Base-by-base conservation (phyloP, 2,329 filamentous ascomycete species). In the Nigrograna mackinnonii region DNA sequence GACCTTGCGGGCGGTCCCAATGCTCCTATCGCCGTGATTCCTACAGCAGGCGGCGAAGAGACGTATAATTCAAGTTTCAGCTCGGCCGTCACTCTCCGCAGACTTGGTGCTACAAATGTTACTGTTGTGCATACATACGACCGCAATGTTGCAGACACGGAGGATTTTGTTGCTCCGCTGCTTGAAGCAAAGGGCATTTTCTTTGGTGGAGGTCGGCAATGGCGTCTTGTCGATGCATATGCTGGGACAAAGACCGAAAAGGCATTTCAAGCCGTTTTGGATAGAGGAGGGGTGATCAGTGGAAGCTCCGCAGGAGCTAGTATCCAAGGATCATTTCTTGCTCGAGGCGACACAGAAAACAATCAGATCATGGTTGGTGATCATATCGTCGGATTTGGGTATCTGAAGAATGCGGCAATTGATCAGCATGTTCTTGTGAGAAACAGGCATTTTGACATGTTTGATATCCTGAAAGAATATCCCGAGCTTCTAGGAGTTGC, bases 81-180 rank as follows among this genome's bases (percentile, higher is more conserved):
- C 3, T 40, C 57, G 1, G 55, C 57, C 20, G 40, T 49, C 4
- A 43, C 52, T 1, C 40, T 58, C 17, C 50, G 52, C 13, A 41
- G 41, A 1, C 49, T 55, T 6, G 54, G 55, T 5, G 57, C 55
- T 17, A 55, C 30, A 11, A 58, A 58, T 6, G 54, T 58, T 6
- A 58, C 54, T 7, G 54, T 57, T 0, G 22, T 60, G 6, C 57
- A 60, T 20, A 60, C 57, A 4, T 60, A 60, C 16, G 52, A 60
- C 12, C 54, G 54, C 2, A 41, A 43, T 2, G 50, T 52, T 7
- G 57, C 57, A 4, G 49, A 58, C 28, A 57, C 54, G 1, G 54
- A 56, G 5, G 52, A 46, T 2, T 58, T 60, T 20, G 18, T 58
- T 31, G 50, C 52, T 4, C 57, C 54, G 1, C 39, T 60, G 3